Evolutionary conservation across 768 basidiomycete species (phyloP), one percentile per base, ranked within the genome.

Genomic region (Mycena amicta): DNA sequence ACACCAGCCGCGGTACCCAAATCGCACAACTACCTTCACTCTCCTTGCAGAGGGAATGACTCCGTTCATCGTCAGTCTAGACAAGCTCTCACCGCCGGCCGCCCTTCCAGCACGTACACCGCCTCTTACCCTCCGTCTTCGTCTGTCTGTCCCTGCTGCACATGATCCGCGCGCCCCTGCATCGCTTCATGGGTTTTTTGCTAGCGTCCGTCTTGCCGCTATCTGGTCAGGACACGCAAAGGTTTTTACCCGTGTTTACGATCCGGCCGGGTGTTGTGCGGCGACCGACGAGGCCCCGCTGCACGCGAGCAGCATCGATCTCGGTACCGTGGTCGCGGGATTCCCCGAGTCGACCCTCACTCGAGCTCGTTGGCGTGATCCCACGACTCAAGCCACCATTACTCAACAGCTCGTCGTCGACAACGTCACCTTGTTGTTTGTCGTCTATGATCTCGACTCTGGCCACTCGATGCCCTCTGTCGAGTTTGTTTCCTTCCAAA

Each of bases 371-470:
- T 89, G 88, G 89, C 76, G 88, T 61, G 86, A 88, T 68, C 71
- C 80, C 60, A 83, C 75, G 63, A 69, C 78, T 59, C 76, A 80
- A 54, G 82, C 80, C n/a, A 79, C 71, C 43, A 78, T 92, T 69
- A 84, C 84, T 28, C 90, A 92, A 74, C 84, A 90, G 74, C 75
- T 92, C 64, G 75, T 84, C 56, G 80, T 84, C 55, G 88, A 90
- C 73, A 81, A 81, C 64, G 80, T 81, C 60, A 79, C 83, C 18
- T 74, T 89, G 52, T 81, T 89, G 52, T 82, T 80, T 64, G 73
- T 90, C 62, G 77, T 86, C 50, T 91, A 90, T 70, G 83, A 88
- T 63, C 75, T 92, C 64, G 85, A 88, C 66, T 72, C 76, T 63
- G 74, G 76, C 31, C 76, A 76, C 59, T 68, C 72, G 55, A 74